phyloP scores from a whole-genome alignment of 1,284 basidiomycete genomes.

The Macrocystidia cucumis region DNA sequence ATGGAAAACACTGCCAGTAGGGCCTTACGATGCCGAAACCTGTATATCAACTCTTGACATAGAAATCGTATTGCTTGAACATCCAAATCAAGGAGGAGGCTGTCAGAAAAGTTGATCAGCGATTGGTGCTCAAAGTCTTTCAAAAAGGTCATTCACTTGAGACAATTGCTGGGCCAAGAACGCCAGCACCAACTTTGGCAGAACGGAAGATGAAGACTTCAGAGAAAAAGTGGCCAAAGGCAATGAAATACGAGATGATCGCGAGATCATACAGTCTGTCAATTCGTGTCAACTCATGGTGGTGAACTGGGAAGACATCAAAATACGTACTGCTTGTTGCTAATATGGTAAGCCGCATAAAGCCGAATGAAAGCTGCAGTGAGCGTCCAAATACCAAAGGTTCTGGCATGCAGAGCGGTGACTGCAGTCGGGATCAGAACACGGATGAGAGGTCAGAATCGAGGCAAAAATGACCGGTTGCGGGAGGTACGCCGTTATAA shows the following conservation, averaged over 20 bases:
- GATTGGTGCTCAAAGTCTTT: conserved; percentile 1
- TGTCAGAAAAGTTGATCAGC: conserved; percentile 19
- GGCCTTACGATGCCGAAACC: background rate
- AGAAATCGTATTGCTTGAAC: conserved; percentile 69
- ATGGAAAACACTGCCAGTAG: background rate
- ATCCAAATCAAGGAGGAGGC: conserved; percentile 76
- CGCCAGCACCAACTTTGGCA: conserved; percentile 55
- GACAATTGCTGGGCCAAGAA: conserved; percentile 78
- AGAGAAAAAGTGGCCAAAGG: conserved; percentile 83
- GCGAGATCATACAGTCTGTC: conserved; percentile 86
- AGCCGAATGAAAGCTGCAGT: conserved; percentile 74
- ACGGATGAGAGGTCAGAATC: conserved; percentile 1
- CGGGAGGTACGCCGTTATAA: conserved; percentile 57
- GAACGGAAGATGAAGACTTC: conserved; percentile 84
- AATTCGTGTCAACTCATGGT: conserved; percentile 8
- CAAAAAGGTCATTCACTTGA: conserved; percentile 57
- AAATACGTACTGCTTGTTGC: conserved; percentile 63
- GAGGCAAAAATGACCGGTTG: conserved; percentile 22
- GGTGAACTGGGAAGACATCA: conserved; percentile 3
- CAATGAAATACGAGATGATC: conserved; percentile 83
- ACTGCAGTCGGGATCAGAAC: conserved; percentile 47
- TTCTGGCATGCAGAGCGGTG: conserved; percentile 76
- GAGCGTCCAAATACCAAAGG: conserved; percentile 86
- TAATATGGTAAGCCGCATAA: conserved; percentile 85
- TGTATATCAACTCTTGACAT: conserved; percentile 34